Evolutionary conservation across 768 basidiomycete genomes (phyloP).

Genomic region (Pisolithus marmoratus): DNA sequence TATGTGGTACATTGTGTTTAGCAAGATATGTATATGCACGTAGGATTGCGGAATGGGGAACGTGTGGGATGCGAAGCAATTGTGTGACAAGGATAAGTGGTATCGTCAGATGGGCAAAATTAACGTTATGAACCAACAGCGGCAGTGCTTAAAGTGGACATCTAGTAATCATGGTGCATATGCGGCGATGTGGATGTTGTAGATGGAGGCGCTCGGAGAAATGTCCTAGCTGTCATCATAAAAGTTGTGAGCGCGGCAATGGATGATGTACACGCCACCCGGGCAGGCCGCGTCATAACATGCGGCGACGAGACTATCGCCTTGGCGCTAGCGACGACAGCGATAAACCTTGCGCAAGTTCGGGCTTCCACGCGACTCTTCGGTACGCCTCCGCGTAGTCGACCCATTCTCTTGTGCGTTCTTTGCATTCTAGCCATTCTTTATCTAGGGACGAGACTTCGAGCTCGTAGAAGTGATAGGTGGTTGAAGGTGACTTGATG

Average conservation of each 20-base stretch:
- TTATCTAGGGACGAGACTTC: conserved; percentile 72
- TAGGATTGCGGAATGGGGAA: conserved; percentile 11
- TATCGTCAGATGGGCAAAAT: conserved; percentile 22
- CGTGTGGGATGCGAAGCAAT: conserved; percentile 9
- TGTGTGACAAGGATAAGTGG: conserved; percentile 14
- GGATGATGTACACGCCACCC: background rate
- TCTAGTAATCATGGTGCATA: conserved; percentile 13
- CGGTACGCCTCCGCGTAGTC: conserved; percentile 76
- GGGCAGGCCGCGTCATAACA: background rate
- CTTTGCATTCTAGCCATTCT: conserved; percentile 76
- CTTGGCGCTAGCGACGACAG: conserved; percentile 63
- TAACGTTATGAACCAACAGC: conserved; percentile 21
- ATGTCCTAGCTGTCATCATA: background rate
- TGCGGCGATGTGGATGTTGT: conserved; percentile 14
- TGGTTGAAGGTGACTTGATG: conserved; percentile 70
- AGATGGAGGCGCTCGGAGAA: conserved; percentile 1
- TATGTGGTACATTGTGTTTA: conserved; percentile 24
- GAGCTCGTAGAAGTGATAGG: conserved; percentile 88
- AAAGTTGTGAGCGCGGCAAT: background rate
- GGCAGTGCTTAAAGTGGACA: conserved; percentile 8
- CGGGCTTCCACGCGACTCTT: conserved; percentile 79
- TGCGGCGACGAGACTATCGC: conserved; percentile 31
- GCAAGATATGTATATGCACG: conserved; percentile 24
- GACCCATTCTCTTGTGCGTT: conserved; percentile 83
- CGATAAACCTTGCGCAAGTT: conserved; percentile 70